A percentile compares a stretch with the other conserved stretches of the same genome.
These are phyloP conservation scores for Pseudonitzschia multistriata DNA, from an alignment of 108 stramenopile genomes.

Conservation along the genomic window DNA sequence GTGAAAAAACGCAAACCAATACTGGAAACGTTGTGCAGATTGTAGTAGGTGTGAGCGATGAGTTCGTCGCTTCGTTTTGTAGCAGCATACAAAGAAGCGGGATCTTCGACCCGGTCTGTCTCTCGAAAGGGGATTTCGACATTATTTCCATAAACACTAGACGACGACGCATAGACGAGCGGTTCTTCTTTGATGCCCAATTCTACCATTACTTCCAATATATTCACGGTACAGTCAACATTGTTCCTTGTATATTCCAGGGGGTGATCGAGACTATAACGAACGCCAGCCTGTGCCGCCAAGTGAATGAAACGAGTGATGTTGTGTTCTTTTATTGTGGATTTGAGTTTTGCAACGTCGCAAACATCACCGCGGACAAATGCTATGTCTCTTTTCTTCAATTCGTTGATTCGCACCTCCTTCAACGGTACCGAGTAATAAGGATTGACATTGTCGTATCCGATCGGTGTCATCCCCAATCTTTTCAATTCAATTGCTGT, in stretches of 20 bases:
- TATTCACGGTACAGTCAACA: slow-evolving; percentile 32
- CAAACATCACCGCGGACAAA: slow-evolving; percentile 38
- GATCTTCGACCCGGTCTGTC: slow-evolving; percentile 35
- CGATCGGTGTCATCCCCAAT: slow-evolving; percentile 40
- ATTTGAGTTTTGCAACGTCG: slow-evolving; percentile 24
- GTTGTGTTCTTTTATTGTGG: slow-evolving; percentile 30
- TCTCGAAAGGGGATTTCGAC: slow-evolving; percentile 35
- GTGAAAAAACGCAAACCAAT: slow-evolving; percentile 41
- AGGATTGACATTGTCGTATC: slow-evolving; percentile 36
- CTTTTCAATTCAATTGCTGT: slow-evolving; percentile 30
- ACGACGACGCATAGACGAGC: slow-evolving; percentile 37
- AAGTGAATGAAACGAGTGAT: slow-evolving; percentile 41
- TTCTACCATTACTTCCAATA: slow-evolving; percentile 32
- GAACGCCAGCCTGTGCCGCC: slow-evolving; percentile 43
- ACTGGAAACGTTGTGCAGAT: slow-evolving; percentile 40
- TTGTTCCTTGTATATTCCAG: slow-evolving; percentile 39
- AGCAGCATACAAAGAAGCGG: slow-evolving; percentile 40
- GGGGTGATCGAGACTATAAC: slow-evolving; percentile 42
- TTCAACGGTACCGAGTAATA: slow-evolving; percentile 34
- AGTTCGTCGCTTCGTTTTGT: slow-evolving; percentile 42
- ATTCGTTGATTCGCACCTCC: slow-evolving; percentile 26
- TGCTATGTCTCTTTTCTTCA: slow-evolving; percentile 18
- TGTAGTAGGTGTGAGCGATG: slow-evolving; percentile 44
- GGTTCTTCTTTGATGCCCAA: slow-evolving; percentile 18
- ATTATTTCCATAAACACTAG: slow-evolving; percentile 38